A percentile compares a stretch with the other conserved stretches of the same genome.
Evolutionary conservation across 139 green algal species (phyloP).

Genomic region (Chlorella ohadii): DNA sequence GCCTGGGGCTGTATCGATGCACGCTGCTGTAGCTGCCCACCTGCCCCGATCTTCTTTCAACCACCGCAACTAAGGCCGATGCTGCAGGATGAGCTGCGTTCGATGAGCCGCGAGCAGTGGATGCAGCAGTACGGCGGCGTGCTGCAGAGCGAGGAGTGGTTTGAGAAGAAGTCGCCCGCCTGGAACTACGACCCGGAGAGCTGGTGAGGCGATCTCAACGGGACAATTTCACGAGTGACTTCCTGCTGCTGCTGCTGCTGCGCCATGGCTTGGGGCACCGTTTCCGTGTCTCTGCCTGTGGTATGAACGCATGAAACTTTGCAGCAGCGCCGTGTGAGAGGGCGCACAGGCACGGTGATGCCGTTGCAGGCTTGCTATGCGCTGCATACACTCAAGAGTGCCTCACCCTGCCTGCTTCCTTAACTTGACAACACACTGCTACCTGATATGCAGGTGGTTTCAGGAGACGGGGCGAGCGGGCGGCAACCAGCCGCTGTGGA

Average conservation of each 20-base stretch:
- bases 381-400: background rate
- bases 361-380: too few relatives aligned
- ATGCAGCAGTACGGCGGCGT: slow-evolving; percentile 40
- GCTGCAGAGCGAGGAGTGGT: slow-evolving; percentile 39
- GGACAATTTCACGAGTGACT: too few relatives aligned
- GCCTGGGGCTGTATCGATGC: background rate
- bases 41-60: too few relatives aligned
- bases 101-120: slow-evolving; percentile 44
- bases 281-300: too few relatives aligned
- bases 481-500: slow-evolving; percentile 46
- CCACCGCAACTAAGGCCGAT: too few relatives aligned
- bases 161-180: slow-evolving; percentile 30
- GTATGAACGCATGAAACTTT: too few relatives aligned
- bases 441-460: slow-evolving; percentile 27
- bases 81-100: slow-evolving; percentile 30
- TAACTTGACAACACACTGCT: too few relatives aligned
- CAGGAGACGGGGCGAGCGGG: slow-evolving; percentile 22
- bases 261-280: too few relatives aligned
- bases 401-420: too few relatives aligned
- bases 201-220: slow-evolving; percentile 36
- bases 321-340: too few relatives aligned
- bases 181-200: slow-evolving; percentile 40
- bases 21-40: too few relatives aligned
- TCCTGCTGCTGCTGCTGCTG: background rate
- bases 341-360: too few relatives aligned